Evolutionary conservation across 495 filamentous ascomycete genomes (phyloP), one percentile per base, ranked within the genome.

Genomic region (Recurvomyces mirabilis): DNA sequence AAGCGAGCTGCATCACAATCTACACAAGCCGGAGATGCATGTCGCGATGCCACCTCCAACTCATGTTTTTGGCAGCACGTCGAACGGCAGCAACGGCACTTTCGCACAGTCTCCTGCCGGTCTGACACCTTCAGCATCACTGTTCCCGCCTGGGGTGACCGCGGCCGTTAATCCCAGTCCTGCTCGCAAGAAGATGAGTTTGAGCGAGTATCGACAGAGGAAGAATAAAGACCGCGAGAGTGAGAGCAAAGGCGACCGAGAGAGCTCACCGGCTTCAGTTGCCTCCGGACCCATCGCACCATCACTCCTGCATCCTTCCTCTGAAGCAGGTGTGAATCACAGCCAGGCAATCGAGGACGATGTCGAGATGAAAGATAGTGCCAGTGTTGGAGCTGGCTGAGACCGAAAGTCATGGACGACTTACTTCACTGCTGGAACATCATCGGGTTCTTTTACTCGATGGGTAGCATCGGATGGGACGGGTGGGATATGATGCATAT

Each of bases 151-250:
- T 31, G 55, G 69, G 1, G 55, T 65, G 4, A 56, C 67, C 3
- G 52, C 61, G 9, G 58, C 62, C 0, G 68, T 70, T 12, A 66
- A 66, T 14, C 72, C 77, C 2, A 80, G 73, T 40, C 81, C 81
- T 6, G 62, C 73, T 28, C 75, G 76, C 26, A 73, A 67, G 63
- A 87, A 84, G 65, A 79, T 87, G 28, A 87, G 77, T 50, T 55
- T 85, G n/a, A 79, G 79, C 58, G 81, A 84, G 54, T 87, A 84
- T 45, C 73, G 70, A 42, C 73, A 68, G 49, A 60, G 70, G 46
- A 72, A 63, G 55, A 69, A 69, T 31, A 41, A 36, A 7, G 26
- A n/a, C 7, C 26, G 26, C 7, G 26, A 29, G 43, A 41, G 14
- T 3, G 9, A 26, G n/a, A 22, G 17, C 13, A 46, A 10, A 25